Conservation (phyloP, 2,329 filamentous ascomycete species). For the Aspergillus sp. region DNA sequence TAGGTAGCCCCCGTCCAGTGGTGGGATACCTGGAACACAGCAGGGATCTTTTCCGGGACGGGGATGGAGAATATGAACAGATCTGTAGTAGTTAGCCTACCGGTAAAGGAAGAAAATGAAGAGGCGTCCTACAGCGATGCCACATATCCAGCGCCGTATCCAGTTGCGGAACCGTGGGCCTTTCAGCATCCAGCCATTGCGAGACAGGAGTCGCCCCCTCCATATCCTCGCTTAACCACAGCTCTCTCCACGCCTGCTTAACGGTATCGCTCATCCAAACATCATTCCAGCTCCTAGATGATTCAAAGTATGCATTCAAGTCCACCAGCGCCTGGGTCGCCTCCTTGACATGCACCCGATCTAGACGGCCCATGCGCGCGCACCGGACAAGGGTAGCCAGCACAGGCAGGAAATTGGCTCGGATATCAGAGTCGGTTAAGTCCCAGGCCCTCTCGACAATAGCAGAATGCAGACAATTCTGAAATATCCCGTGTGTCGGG, state of each 20-base stretch:
- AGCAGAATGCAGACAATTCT: slow-evolving; percentile 52
- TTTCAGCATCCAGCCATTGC: slow-evolving; percentile 37
- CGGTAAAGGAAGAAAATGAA: too few species aligned
- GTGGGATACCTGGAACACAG: slow-evolving; percentile 53
- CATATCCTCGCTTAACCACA: slow-evolving; percentile 48
- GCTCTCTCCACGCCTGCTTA: slow-evolving; percentile 44
- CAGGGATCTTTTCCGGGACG: slow-evolving; percentile 17
- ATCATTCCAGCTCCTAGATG: slow-evolving; percentile 46
- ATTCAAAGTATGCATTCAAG: slow-evolving; percentile 50
- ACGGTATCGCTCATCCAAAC: slow-evolving; percentile 49
- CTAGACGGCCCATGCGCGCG: slow-evolving; percentile 47
- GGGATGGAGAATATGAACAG: slow-evolving; percentile 18
- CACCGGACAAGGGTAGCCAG: slow-evolving; percentile 51
- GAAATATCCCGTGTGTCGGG: slow-evolving; percentile 54
- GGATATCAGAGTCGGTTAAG: slow-evolving; percentile 46
- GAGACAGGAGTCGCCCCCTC: slow-evolving; percentile 33
- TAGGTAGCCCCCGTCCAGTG: slow-evolving; percentile 61
- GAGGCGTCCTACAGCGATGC: slow-evolving; percentile 41
- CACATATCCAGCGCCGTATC: slow-evolving; percentile 38
- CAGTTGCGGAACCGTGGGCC: slow-evolving; percentile 34
- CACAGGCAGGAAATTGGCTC: slow-evolving; percentile 53
- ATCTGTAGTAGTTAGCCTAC: too few species aligned
- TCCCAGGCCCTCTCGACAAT: slow-evolving; percentile 42
- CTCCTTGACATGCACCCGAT: slow-evolving; percentile 42
- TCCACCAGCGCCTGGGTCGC: slow-evolving; percentile 50